Base-by-base conservation (phyloP, 192 early-diverging fungal species). In the Funneliformis geosporum region DNA sequence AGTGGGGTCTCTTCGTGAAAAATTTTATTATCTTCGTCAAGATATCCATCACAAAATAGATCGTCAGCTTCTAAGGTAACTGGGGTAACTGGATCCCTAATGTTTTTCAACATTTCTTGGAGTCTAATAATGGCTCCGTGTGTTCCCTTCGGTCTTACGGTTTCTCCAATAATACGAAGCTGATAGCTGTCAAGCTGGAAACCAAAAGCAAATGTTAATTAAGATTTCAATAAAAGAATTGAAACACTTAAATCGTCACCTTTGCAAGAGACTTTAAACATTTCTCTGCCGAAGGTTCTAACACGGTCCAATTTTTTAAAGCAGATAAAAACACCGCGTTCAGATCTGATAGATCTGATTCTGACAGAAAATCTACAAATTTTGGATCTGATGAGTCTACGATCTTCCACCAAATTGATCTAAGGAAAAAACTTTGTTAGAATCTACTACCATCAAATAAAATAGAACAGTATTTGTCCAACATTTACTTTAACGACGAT, bases 261-360 rank as follows among this genome's bases (percentile, higher is more conserved):
- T 80, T 80, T n/a, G 10, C 9, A 14, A 80, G 43, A 67, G 62
- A 65, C 43, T 80, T 10, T 9, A 80, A 39, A 16, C 64, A 80
- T 75, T 44, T 80, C 25, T 80, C 80, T 66, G 74, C 73, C 25
- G 55, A 28, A 40, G 62, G 80, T 60, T 80, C 80, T 39, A 80
- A 39, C 38, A 75, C 25, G 28, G 72, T 66, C 72, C 61, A 74
- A 66, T 65, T 21, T 75, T 75, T 42, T 33, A 75, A 61, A 3
- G 42, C 10, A 55, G 65, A 68, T 55, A 5, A 66, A 68, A 78
- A 68, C 6, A 66, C 55, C 23, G 44, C 44, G 39, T 68, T 78
- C 46, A 78, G 21, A 40, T 78, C 46, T 78, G 61, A 65, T 55
- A 78, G 40, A 5, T 78, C 65, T 23, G 27, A 33, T 59, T 66